Conservation (phyloP, 495 filamentous ascomycete genomes). For the Barbatosphaeria neglecta region DNA sequence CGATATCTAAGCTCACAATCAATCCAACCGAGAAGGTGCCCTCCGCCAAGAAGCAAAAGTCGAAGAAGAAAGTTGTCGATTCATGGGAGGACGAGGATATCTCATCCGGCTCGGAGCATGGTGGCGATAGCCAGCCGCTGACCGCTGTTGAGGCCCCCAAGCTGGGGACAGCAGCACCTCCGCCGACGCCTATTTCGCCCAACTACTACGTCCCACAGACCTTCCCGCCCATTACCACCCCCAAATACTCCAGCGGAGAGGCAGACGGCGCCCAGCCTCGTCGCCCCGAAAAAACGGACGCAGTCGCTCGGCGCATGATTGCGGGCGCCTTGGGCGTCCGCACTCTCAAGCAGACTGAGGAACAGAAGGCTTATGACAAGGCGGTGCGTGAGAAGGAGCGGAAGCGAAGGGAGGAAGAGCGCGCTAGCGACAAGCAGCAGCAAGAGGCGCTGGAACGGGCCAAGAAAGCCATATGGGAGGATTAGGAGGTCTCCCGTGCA, state of each 20-base stretch:
- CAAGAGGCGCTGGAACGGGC: conserved; percentile 58
- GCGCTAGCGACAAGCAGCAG: conserved; percentile 48
- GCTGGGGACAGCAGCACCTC: conserved; percentile 34
- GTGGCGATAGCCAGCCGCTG: conserved; percentile 7
- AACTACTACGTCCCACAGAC: conserved; percentile 24
- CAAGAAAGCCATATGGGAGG: conserved; percentile 73
- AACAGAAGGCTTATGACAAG: conserved; percentile 77
- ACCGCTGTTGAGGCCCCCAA: conserved; percentile 28
- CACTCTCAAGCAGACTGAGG: conserved; percentile 71
- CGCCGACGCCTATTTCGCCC: conserved; percentile 51
- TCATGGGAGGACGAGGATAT: conserved; percentile 76
- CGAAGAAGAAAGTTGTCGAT: conserved; percentile 48
- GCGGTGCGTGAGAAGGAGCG: conserved; percentile 77
- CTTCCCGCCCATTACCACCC: conserved; percentile 11
- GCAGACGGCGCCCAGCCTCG: conserved; percentile 12
- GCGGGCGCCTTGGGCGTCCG: conserved; percentile 76
- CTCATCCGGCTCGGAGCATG: conserved; percentile 29
- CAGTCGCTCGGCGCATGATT: conserved; percentile 82
- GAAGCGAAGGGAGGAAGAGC: conserved; percentile 61
- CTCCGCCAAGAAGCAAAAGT: conserved; percentile 18
- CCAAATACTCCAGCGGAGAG: conserved; percentile 12
- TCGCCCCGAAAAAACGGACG: conserved; percentile 84
- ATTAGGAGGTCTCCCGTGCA: conserved; percentile 29
- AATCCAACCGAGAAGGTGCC: conserved; percentile 11
- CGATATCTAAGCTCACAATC: conserved; percentile 28